Base-by-base conservation (phyloP, 805 yeast species). In the Spathaspora gorwiae region DNA sequence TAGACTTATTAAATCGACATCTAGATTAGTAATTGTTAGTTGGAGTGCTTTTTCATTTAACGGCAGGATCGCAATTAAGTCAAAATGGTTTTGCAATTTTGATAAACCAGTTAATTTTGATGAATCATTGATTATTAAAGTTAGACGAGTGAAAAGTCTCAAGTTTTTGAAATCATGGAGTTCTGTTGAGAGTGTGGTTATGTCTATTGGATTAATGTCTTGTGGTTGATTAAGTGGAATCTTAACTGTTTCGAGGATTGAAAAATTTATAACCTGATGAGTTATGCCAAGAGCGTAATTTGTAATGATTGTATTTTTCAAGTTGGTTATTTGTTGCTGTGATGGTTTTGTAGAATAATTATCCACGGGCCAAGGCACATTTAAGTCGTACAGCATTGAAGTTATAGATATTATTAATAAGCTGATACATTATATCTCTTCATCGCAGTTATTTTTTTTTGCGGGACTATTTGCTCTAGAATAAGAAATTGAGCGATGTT, bases 11-110 rank as follows among this genome's bases (percentile, higher is more conserved):
- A 94, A 48, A 65, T 94, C 98, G 37, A 90, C 73, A 47, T 90
- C 97, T 39, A 90, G 68, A 47, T 81, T 80, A 1, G 88, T 74
- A 15, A 90, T 81, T 2, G 94, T 84, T 42, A 84, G 67, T 40
- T 85, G 82, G 12, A 94, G 68, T 5, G 90, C 87, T 59, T 81
- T 84, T 59, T 94, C 99, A 42, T 84, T 78, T 19, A 71, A 55
- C 0, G 99, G 99, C 52, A 82, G 78, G 1, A 92, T 83, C 0
- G 97, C 87, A 7, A 94, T 72, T 2, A 94, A 63, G 60, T 94
- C 98, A 59, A 85, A 94, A 9, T 69, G 61, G 43, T 62, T 66
- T 47, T 64, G 66, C 61, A 62, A 61, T 56, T 75, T 68, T 36
- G 79, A 66, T 30, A 83, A 63, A 26, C 78, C 80, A 54, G 84